Conservation (phyloP, 192 early-diverging fungal species). For the Backusella macrospora region DNA sequence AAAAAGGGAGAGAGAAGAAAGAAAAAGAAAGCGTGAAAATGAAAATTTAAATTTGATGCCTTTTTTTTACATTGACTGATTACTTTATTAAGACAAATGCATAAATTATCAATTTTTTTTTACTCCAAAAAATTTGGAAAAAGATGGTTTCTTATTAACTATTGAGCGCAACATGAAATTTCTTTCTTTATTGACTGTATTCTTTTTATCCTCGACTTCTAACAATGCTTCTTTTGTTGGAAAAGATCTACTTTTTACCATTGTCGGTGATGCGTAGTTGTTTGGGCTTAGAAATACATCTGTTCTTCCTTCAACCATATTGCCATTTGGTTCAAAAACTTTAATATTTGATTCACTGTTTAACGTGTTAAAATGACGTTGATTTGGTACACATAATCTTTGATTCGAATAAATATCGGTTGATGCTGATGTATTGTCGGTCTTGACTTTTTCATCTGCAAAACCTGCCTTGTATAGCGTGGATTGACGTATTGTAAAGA, state of each 20-base stretch:
- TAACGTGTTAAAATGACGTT: background rate
- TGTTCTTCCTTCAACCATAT: background rate
- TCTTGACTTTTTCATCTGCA: constrained; percentile 7
- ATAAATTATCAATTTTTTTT: constrained; percentile 11
- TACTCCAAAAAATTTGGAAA: constrained; percentile 30
- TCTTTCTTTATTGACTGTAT: constrained; percentile 15
- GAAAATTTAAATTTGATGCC: background rate
- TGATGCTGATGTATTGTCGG: background rate
- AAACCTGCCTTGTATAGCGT: constrained; percentile 4
- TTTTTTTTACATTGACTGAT: background rate
- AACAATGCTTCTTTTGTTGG: background rate
- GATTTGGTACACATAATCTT: background rate
- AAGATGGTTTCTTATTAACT: constrained; percentile 35
- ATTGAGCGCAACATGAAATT: constrained; percentile 30
- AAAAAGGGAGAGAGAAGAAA: background rate
- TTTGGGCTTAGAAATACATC: background rate
- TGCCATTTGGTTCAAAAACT: constrained; percentile 28
- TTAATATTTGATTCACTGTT: constrained; percentile 34
- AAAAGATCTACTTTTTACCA: constrained; percentile 18
- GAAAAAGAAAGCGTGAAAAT: background rate
- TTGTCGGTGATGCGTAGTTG: background rate
- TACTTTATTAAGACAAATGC: background rate
- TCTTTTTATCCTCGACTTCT: background rate
- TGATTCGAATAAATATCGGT: background rate
- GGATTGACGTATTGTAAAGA: constrained; percentile 3